These are phyloP conservation scores for Ambispora gerdemannii DNA, from an alignment of 192 early-diverging fungal genomes.

Conservation along the genomic window DNA sequence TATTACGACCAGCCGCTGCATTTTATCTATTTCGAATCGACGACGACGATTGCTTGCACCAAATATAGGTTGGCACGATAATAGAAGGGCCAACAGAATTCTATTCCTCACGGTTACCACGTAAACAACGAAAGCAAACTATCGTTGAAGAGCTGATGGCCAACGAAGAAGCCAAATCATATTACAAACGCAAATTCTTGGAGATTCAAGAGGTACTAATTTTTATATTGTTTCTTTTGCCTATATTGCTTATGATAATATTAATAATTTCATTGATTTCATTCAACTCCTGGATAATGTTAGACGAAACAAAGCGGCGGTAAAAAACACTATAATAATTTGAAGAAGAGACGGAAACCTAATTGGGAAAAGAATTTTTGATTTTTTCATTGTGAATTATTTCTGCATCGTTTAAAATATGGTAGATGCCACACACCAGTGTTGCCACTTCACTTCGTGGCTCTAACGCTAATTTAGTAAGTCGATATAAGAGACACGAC, in stretches of 20 bases:
- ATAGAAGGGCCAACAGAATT: constrained; percentile 85
- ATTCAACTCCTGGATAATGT: not conserved
- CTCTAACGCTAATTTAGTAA: too few species aligned
- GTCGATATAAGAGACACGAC: too few species aligned
- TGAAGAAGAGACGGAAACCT: constrained; percentile 44
- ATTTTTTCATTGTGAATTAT: too few species aligned
- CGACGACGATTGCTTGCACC: too few species aligned
- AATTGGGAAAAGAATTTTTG: constrained; percentile 38
- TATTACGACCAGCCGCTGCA: not conserved
- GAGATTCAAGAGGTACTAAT: constrained; percentile 62
- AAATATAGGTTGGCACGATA: constrained; percentile 66
- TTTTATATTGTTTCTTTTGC: not conserved
- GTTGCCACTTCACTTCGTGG: too few species aligned
- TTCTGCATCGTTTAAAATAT: too few species aligned
- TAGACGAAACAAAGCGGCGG: constrained; percentile 48
- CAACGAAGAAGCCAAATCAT: constrained; percentile 65
- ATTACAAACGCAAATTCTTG: constrained; percentile 84
- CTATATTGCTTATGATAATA: not conserved
- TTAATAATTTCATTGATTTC: not conserved
- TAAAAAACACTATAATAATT: constrained; percentile 52
- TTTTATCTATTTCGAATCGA: not conserved
- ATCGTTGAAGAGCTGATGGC: constrained; percentile 87
- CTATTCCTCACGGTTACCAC: constrained; percentile 80
- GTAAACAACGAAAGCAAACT: constrained; percentile 79
- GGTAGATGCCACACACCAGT: too few species aligned